These are phyloP conservation scores for Penicillium brevicompactum DNA, from an alignment of 2,329 filamentous ascomycete species.

Conservation along the genomic window DNA sequence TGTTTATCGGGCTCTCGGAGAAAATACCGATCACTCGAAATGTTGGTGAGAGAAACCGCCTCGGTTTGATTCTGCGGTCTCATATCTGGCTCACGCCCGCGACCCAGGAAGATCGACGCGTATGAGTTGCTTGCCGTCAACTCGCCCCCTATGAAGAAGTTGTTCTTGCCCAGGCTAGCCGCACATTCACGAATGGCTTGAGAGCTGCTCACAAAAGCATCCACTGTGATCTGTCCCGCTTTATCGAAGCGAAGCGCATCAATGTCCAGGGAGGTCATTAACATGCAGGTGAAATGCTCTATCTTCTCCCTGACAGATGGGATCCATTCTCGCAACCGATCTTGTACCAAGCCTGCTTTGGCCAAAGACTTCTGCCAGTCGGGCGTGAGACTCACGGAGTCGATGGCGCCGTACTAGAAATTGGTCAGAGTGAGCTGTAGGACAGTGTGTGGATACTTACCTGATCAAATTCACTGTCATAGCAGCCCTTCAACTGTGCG, in stretches of 20 bases:
- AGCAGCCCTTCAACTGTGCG: conserved; percentile 52
- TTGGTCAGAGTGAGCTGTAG: neutral
- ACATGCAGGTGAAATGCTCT: conserved; percentile 61
- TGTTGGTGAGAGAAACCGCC: conserved; percentile 48
- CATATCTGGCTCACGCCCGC: conserved; percentile 56
- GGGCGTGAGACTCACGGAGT: conserved; percentile 59
- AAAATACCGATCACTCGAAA: conserved; percentile 42
- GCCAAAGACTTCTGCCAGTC: conserved; percentile 62
- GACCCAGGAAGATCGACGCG: conserved; percentile 58
- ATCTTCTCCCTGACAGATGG: conserved; percentile 57
- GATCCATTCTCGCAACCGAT: conserved; percentile 62
- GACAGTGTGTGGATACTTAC: neutral
- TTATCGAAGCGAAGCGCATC: conserved; percentile 66
- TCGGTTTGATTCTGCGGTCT: conserved; percentile 44
- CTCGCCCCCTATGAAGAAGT: conserved; percentile 64
- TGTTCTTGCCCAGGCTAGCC: conserved; percentile 54
- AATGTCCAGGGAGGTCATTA: conserved; percentile 59
- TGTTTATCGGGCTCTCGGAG: conserved; percentile 51
- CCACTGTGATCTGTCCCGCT: conserved; percentile 60
- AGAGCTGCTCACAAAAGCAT: conserved; percentile 58
- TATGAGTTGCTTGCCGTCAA: conserved; percentile 60
- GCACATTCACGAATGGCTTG: conserved; percentile 56
- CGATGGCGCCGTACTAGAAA: conserved; percentile 58
- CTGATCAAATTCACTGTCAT: conserved; percentile 60
- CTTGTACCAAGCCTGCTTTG: conserved; percentile 64